Base-by-base conservation (phyloP, 2,329 filamentous ascomycete species). In the Aspergillus udagawae region DNA sequence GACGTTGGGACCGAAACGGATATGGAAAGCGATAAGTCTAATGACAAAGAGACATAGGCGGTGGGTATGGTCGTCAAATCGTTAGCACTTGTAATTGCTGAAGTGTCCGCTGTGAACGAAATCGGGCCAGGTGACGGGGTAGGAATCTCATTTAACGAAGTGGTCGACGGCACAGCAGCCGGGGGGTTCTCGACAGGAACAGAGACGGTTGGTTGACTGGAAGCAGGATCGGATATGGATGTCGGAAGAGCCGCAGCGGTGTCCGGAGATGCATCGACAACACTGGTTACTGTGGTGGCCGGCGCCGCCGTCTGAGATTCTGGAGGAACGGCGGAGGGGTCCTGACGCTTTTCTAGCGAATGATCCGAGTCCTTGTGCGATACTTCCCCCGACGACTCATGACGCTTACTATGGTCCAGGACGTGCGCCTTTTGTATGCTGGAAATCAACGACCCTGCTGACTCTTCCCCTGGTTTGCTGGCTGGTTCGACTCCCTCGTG, bases 71-170 rank as follows among this genome's bases (percentile, higher is more conserved):
- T 45, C n/a, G 57, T 54, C 20, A 35, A 12, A 21, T 49, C 49
- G 35, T 35, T 7, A 38, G 17, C 41, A 41, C 53, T 55, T 4
- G 61, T 62, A 35, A 38, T 51, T n/a, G 32, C 9, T 1, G 60
- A 52, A 23, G 55, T 58, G 38, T 56, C 57, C 12, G 59, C 51
- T 4, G 61, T 56, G 10, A 45, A 51, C 23, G 58, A 60, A 45
- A 53, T 28, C 47, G 51, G 58, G 20, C 28, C 58, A 14, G 60
- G 56, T 12, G 54, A 58, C 10, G 61, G 52, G 23, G 48, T 49
- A 10, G 45, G 21, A 12, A 38, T 38, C 42, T 38, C 32, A 21
- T 54, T 49, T 10, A 52, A 6, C 28, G 55, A 48, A 20, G 55
- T 48, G 1, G 54, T 50, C 10, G 54, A 59, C 38, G 60, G 41